Conservation (phyloP, 2,329 filamentous ascomycete genomes). For the Curvularia verruculosa region DNA sequence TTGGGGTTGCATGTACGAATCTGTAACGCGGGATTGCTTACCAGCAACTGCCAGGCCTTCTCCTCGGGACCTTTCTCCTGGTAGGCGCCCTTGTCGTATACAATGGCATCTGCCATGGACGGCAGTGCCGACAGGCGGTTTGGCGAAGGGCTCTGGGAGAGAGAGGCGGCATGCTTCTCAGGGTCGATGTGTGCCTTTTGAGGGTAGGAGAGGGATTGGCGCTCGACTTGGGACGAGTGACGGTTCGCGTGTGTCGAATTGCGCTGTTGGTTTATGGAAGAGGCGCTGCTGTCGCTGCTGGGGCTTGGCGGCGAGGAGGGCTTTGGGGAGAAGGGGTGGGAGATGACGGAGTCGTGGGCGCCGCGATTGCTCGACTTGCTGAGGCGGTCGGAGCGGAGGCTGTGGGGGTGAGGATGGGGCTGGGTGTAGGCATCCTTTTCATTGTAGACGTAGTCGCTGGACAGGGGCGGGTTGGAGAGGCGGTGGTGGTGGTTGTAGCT, state of each 20-base stretch:
- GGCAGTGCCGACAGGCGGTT: constrained; percentile 29
- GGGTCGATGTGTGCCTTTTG: constrained; percentile 42
- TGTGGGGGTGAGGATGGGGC: constrained; percentile 15
- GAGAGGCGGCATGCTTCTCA: constrained; percentile 37
- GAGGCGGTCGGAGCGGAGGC: constrained; percentile 22
- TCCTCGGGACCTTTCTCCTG: constrained; percentile 50
- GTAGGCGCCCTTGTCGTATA: constrained; percentile 47
- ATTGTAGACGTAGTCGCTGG: constrained; percentile 27
- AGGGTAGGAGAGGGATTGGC: constrained; percentile 25
- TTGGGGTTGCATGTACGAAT: neutral
- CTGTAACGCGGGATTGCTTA: constrained; percentile 26
- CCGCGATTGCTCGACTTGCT: constrained; percentile 35
- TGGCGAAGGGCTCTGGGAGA: constrained; percentile 26
- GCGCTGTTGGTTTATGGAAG: constrained; percentile 28
- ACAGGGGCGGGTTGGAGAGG: too few relatives aligned
- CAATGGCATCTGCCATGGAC: constrained; percentile 28
- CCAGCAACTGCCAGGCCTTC: constrained; percentile 54
- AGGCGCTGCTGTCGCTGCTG: constrained; percentile 44
- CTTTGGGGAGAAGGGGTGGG: constrained; percentile 47
- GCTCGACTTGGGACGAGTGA: constrained; percentile 13
- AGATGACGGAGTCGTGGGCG: constrained; percentile 48
- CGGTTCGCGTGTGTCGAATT: constrained; percentile 26
- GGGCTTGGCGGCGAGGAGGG: constrained; percentile 43
- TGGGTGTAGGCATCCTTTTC: constrained; percentile 34
- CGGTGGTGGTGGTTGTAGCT: too few relatives aligned